These are phyloP conservation scores for Ceratocystiopsis sp. DNA, from an alignment of 2,329 filamentous ascomycete genomes.

Conservation along the genomic window DNA sequence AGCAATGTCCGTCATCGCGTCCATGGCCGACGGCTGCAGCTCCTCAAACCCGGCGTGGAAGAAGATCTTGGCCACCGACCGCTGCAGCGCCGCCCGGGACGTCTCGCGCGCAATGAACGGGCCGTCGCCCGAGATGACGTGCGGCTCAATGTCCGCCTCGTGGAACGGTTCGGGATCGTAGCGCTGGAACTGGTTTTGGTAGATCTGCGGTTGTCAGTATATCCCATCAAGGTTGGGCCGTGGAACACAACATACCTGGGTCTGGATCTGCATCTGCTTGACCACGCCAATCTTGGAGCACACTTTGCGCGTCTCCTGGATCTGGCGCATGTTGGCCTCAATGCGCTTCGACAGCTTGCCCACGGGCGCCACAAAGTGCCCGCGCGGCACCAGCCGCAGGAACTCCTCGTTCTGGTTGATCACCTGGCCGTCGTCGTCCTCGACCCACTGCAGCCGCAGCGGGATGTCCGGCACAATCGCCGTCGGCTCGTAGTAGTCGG, in stretches of 20 bases:
- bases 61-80: slow-evolving; percentile 85
- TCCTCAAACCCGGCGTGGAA: slow-evolving; percentile 96
- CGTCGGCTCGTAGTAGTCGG: slow-evolving; percentile 86
- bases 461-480: slow-evolving; percentile 74
- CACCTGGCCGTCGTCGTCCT: slow-evolving; percentile 76
- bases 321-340: slow-evolving; percentile 79
- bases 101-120: slow-evolving; percentile 73
- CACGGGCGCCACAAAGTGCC: slow-evolving; percentile 57
- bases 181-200: slow-evolving; percentile 95
- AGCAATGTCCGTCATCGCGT: slow-evolving; percentile 77
- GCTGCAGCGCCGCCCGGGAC: slow-evolving; percentile 69
- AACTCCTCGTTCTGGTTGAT: slow-evolving; percentile 79
- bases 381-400: slow-evolving; percentile 57
- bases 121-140: slow-evolving; percentile 76
- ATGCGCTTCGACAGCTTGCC: slow-evolving; percentile 64
- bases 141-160: slow-evolving; percentile 73
- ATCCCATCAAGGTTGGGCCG: too few species aligned
- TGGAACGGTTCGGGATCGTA: slow-evolving; percentile 80
- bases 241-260: slow-evolving; percentile 45
- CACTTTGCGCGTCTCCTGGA: slow-evolving; percentile 92
- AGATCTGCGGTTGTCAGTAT: slow-evolving; percentile 41
- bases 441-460: slow-evolving; percentile 65
- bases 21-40: slow-evolving; percentile 83
- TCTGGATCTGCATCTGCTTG: slow-evolving; percentile 98
- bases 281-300: slow-evolving; percentile 94